These are phyloP conservation scores for Kwoniella heveanensis DNA, from an alignment of 768 basidiomycete genomes.

Conservation along the genomic window DNA sequence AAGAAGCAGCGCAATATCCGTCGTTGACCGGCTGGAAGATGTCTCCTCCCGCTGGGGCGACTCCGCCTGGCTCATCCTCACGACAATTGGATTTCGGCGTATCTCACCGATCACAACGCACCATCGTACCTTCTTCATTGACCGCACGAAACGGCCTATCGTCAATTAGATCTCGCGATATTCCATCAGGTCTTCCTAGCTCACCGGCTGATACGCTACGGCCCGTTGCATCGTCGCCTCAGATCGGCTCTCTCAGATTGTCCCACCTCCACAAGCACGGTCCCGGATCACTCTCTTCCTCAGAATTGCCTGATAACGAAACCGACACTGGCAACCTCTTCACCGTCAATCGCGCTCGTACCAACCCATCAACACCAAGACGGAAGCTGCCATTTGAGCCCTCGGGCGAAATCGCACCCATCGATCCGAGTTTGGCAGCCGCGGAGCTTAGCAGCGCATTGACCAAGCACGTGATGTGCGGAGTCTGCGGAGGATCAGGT, in stretches of 20 bases:
- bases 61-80: not conserved
- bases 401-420: constrained; percentile 23
- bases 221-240: constrained; percentile 28
- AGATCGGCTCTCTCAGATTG: constrained; percentile 6
- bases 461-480: constrained; percentile 43
- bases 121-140: not conserved
- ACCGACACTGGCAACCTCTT: not conserved
- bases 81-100: not conserved
- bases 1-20: not conserved
- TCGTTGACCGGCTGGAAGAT: constrained; percentile 17
- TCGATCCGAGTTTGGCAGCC: constrained; percentile 42
- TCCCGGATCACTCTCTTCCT: not conserved
- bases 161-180: not conserved
- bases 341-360: not conserved
- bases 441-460: constrained; percentile 43
- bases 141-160: not conserved
- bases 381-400: constrained; percentile 22
- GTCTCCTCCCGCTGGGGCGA: constrained; percentile 11
- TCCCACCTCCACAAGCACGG: not conserved
- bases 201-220: constrained; percentile 21
- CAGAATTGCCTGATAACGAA: not conserved
- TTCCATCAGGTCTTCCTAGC: not conserved
- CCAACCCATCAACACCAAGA: constrained; percentile 11
- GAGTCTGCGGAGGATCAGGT: constrained; percentile 40
- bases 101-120: constrained; percentile 10